phyloP scores from a whole-genome alignment of 495 filamentous ascomycete genomes.

The Hypoxylon perforatum region DNA sequence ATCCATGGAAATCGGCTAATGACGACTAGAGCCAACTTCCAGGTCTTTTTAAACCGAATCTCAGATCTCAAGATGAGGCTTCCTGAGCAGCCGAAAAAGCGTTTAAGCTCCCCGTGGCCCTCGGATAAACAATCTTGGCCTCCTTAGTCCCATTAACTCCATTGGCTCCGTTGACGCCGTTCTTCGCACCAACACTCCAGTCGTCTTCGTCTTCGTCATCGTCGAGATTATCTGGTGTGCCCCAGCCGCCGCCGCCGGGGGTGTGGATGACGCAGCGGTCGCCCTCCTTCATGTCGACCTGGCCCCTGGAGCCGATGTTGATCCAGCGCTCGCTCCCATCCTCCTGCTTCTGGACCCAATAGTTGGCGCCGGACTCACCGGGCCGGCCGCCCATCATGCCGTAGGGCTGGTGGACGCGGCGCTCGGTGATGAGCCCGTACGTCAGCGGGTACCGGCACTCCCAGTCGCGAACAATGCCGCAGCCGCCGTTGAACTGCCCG shows the following conservation, averaged over 20 bases:
- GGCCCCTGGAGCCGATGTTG: conserved; percentile 93
- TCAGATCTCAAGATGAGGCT: conserved; percentile 12
- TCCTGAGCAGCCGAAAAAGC: conserved; percentile 26
- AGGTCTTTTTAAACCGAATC: too few species aligned
- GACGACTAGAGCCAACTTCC: too few species aligned
- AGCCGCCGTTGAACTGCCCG: conserved; percentile 82
- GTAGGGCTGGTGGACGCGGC: conserved; percentile 87
- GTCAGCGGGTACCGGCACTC: conserved; percentile 88
- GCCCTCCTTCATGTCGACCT: conserved; percentile 82
- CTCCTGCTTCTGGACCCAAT: conserved; percentile 72
- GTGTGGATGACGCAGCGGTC: conserved; percentile 82
- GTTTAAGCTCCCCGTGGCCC: conserved; percentile 32
- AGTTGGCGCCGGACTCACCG: conserved; percentile 79
- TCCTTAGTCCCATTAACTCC: conserved; percentile 16
- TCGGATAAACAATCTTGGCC: conserved; percentile 22
- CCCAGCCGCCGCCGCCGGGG: conserved; percentile 82
- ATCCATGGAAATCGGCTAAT: too few species aligned
- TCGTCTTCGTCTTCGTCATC: conserved; percentile 9
- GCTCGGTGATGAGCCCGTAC: conserved; percentile 78
- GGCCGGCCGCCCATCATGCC: conserved; percentile 88
- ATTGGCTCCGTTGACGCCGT: conserved; percentile 10
- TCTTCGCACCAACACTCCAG: not conserved
- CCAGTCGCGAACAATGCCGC: conserved; percentile 92
- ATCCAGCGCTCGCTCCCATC: conserved; percentile 67
- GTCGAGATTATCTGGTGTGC: conserved; percentile 40